A percentile compares a stretch with the other conserved stretches of the same genome.
These are phyloP conservation scores for Aspergillus nidulans DNA, from an alignment of 495 filamentous ascomycete species.

Conservation along the genomic window DNA sequence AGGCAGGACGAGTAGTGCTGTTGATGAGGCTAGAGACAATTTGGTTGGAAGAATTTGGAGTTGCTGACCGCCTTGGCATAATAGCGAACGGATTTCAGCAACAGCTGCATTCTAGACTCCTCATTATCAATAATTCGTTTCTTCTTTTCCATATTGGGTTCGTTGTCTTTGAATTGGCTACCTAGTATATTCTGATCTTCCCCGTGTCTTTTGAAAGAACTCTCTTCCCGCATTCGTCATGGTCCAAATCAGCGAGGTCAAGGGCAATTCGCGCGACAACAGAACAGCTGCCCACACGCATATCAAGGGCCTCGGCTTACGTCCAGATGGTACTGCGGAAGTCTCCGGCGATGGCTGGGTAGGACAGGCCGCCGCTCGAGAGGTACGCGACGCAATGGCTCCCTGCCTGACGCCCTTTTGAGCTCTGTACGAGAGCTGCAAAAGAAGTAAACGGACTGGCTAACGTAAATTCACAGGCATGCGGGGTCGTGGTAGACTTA, in stretches of 20 bases:
- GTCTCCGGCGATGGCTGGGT: slow-evolving; percentile 75
- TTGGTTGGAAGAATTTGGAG: slow-evolving; percentile 37
- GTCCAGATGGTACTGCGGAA: slow-evolving; percentile 77
- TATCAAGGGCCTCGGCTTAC: slow-evolving; percentile 89
- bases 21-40: neutral
- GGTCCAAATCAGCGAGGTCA: slow-evolving; percentile 95
- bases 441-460: slow-evolving; percentile 10
- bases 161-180: neutral
- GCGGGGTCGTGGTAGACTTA: slow-evolving; percentile 90
- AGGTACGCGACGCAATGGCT: slow-evolving; percentile 46
- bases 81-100: slow-evolving; percentile 16
- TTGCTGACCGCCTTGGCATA: slow-evolving; percentile 37
- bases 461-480: slow-evolving; percentile 54
- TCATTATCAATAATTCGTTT: slow-evolving; percentile 9
- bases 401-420: neutral
- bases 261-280: slow-evolving; percentile 90
- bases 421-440: neutral
- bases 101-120: slow-evolving; percentile 6
- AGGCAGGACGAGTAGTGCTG: neutral
- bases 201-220: slow-evolving; percentile 23
- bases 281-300: slow-evolving; percentile 95
- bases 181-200: neutral
- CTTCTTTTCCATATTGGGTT: slow-evolving; percentile 13
- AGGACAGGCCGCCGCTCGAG: slow-evolving; percentile 81
- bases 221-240: slow-evolving; percentile 46